phyloP scores from a whole-genome alignment of 306 rosid species.

The Vigna unguiculata region DNA sequence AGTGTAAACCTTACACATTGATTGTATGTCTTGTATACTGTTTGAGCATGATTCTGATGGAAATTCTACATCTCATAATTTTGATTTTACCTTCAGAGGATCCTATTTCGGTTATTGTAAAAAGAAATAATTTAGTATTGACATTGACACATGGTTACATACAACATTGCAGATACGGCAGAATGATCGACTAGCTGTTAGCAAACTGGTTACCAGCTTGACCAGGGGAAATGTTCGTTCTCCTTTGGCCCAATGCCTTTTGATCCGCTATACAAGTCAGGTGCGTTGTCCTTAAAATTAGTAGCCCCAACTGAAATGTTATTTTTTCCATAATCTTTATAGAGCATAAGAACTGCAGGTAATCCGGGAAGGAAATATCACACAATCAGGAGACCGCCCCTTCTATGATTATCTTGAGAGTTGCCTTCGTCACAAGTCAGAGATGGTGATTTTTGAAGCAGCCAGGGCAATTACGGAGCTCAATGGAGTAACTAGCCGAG shows the following conservation, averaged over 20 bases:
- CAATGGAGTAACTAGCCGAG: conserved; percentile 86
- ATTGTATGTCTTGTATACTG: conserved; percentile 34
- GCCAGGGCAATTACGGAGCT: conserved; percentile 98
- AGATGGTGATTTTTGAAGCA: conserved; percentile 99
- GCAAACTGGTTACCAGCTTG: conserved; percentile 97
- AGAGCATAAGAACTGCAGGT: conserved; percentile 60
- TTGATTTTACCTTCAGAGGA: conserved; percentile 31
- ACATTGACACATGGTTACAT: conserved; percentile 6
- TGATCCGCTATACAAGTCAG: conserved; percentile 98
- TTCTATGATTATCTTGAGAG: conserved; percentile 96
- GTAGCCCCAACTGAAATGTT: conserved; percentile 12
- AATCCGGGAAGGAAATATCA: conserved; percentile 74
- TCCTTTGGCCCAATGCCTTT: conserved; percentile 96
- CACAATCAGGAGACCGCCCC: conserved; percentile 92
- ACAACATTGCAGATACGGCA: conserved; percentile 84
- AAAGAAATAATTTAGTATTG: conserved; percentile 19
- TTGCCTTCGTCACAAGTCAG: conserved; percentile 98
- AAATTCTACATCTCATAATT: conserved; percentile 12
- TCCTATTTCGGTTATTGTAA: conserved; percentile 9
- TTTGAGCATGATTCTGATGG: conserved; percentile 27
- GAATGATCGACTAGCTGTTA: conserved; percentile 96
- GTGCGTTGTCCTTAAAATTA: conserved; percentile 52
- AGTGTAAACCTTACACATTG: conserved; percentile 28
- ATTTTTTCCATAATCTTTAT: conserved; percentile 36
- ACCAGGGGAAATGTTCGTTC: conserved; percentile 96